Base-by-base conservation (phyloP, 2,329 filamentous ascomycete genomes). In the Hymenoscyphus repandus region DNA sequence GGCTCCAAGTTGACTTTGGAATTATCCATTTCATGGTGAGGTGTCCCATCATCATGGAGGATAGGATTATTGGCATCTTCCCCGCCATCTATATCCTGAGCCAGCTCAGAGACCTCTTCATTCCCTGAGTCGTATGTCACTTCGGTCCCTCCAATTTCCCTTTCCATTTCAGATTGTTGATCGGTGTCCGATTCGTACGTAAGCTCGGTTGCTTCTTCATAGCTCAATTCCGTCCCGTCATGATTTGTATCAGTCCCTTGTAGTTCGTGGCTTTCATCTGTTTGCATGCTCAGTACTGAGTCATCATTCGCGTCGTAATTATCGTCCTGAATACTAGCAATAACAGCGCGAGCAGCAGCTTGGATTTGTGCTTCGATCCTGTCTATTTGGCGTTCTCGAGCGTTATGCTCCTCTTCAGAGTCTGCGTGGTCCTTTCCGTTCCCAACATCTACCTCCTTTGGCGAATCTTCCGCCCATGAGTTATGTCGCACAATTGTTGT, bases 321-420 rank as follows among this genome's bases (percentile, higher is more conserved):
- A 34, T 71, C 66, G 33, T 68, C 60, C 49, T 74, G 72, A 13
- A 77, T 71, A 37, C 71, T 72, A 2, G 70, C 72, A 9, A 79
- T 69, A 12, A 79, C 75, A 18, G 74, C 74, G 45, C 72, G 68
- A 1, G 77, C 77, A 0, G 76, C 77, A 20, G 72, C 73, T 31
- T 78, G 74, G 52, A 80, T 79, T 33, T 78, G 66, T 6, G 74
- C 76, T 57, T 80, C 74, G 2, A 77, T 76, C 5, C 58, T 50
- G 15, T 62, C 56, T 5, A 64, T 51, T 22, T 62, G 62, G 3
- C 53, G 54, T 37, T 60, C 54, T 49, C 59, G 56, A 9, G 52
- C 61, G 39, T 51, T 53, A 22, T 49, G 33, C 45, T 59, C 57
- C 40, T 57, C 50, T 17, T 61, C 57, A 18, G 15, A 7, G 5